Conservation (phyloP, 768 basidiomycete genomes). For the Boletus pseudo-olivaceus region DNA sequence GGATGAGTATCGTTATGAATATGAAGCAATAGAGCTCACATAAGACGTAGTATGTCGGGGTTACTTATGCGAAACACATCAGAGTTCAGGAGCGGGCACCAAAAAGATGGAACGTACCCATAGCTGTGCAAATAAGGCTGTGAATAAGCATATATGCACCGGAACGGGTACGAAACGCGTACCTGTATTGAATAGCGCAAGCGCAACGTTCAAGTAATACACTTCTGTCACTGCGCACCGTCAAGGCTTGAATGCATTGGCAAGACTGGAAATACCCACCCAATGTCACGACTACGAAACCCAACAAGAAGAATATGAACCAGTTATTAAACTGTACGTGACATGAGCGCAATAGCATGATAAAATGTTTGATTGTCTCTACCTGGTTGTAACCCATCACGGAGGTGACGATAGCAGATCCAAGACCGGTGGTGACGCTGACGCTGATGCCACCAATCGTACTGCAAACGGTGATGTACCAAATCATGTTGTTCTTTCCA, state of each 20-base stretch:
- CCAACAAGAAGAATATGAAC: slow-evolving; percentile 87
- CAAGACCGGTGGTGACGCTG: slow-evolving; percentile 91
- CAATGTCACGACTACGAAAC: slow-evolving; percentile 80
- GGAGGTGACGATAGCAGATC: slow-evolving; percentile 83
- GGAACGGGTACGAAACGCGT: slow-evolving; percentile 21
- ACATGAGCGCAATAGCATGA: background rate
- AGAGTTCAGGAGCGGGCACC: slow-evolving; percentile 2
- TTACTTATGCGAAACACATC: slow-evolving; percentile 46
- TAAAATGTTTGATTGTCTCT: slow-evolving; percentile 14
- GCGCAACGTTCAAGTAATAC: slow-evolving; percentile 92
- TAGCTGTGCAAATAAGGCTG: slow-evolving; percentile 39
- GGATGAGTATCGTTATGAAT: background rate
- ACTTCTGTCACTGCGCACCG: slow-evolving; percentile 71
- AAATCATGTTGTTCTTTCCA: slow-evolving; percentile 91
- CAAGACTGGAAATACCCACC: slow-evolving; percentile 40
- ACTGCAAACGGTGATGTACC: slow-evolving; percentile 92
- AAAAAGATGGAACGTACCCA: slow-evolving; percentile 47
- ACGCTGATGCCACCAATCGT: slow-evolving; percentile 96
- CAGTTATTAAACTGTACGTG: slow-evolving; percentile 74
- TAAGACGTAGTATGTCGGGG: slow-evolving; percentile 84
- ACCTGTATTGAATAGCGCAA: slow-evolving; percentile 94
- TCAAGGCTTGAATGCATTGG: slow-evolving; percentile 3
- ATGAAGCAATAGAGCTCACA: slow-evolving; percentile 45
- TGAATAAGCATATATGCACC: slow-evolving; percentile 1
- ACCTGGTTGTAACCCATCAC: slow-evolving; percentile 77